phyloP scores from a whole-genome alignment of 2,329 filamentous ascomycete genomes.

The Achaetomium macrosporum region DNA sequence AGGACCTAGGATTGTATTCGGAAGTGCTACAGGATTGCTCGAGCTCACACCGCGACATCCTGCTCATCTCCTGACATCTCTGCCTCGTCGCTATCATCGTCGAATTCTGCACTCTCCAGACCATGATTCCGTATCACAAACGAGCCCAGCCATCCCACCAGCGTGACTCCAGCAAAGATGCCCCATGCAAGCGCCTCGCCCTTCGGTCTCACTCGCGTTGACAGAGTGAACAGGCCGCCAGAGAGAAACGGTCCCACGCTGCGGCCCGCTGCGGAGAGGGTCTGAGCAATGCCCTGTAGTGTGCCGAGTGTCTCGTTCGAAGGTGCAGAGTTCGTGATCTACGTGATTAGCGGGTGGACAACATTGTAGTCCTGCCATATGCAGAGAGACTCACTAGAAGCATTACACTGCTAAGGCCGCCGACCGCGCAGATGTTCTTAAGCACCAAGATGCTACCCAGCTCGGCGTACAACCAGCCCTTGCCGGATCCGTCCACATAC shows the following conservation, averaged over 20 bases:
- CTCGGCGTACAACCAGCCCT: conserved; percentile 70
- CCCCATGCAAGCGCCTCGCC: conserved; percentile 84
- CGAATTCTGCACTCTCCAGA: conserved; percentile 55
- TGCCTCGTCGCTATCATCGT: conserved; percentile 26
- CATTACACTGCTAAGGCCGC: conserved; percentile 83
- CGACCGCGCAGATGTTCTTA: conserved; percentile 86
- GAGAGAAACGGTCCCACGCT: conserved; percentile 85
- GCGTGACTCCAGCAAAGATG: conserved; percentile 75
- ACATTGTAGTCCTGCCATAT: neutral
- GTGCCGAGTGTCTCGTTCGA: conserved; percentile 81
- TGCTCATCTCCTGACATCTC: neutral
- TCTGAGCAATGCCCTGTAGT: conserved; percentile 90
- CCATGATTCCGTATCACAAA: conserved; percentile 65
- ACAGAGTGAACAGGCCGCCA: conserved; percentile 77
- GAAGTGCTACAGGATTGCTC: too few relatives aligned
- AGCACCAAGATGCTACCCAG: conserved; percentile 74
- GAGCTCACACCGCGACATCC: too few relatives aligned
- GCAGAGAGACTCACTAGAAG: conserved; percentile 59
- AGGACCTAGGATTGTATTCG: too few relatives aligned
- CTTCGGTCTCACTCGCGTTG: conserved; percentile 66
- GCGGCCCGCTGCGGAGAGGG: conserved; percentile 82
- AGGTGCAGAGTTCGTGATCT: conserved; percentile 88
- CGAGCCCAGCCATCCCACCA: conserved; percentile 73
- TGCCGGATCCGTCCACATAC: conserved; percentile 62
- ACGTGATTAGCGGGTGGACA: too few relatives aligned